Conservation (phyloP, 768 basidiomycete genomes). For the Trametes meyenii region DNA sequence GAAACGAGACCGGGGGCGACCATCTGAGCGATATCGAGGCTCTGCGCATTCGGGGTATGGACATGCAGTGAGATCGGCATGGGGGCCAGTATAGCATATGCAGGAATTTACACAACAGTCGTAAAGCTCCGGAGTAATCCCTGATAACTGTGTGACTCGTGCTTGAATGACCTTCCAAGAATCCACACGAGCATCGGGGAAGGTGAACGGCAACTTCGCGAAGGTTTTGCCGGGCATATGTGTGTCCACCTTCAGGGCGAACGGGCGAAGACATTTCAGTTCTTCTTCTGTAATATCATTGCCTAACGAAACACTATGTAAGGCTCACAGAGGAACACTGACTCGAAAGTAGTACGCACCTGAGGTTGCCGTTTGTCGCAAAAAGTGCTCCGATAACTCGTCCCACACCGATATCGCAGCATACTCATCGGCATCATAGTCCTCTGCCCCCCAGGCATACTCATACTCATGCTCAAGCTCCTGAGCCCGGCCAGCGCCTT, state of each 20-base stretch:
- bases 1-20: slow-evolving; percentile 33
- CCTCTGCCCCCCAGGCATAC: too few species aligned
- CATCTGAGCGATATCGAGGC: slow-evolving; percentile 27
- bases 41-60: slow-evolving; percentile 41
- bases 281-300: background rate
- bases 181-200: slow-evolving; percentile 26
- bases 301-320: background rate
- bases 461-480: too few species aligned
- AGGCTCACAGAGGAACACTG: background rate
- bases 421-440: background rate
- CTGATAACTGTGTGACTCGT: slow-evolving; percentile 34
- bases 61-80: slow-evolving; percentile 34
- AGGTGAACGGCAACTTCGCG: slow-evolving; percentile 28
- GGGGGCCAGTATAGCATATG: slow-evolving; percentile 38
- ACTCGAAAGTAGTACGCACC: background rate
- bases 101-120: slow-evolving; percentile 50
- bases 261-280: slow-evolving; percentile 26
- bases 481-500: too few species aligned
- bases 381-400: background rate
- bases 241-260: slow-evolving; percentile 35
- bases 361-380: background rate
- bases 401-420: background rate
- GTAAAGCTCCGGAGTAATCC: slow-evolving; percentile 36
- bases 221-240: slow-evolving; percentile 34
- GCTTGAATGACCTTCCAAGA: slow-evolving; percentile 26